Evolutionary conservation across 495 filamentous ascomycete species (phyloP).

Genomic region (Hyphodiscus hymeniophilus): DNA sequence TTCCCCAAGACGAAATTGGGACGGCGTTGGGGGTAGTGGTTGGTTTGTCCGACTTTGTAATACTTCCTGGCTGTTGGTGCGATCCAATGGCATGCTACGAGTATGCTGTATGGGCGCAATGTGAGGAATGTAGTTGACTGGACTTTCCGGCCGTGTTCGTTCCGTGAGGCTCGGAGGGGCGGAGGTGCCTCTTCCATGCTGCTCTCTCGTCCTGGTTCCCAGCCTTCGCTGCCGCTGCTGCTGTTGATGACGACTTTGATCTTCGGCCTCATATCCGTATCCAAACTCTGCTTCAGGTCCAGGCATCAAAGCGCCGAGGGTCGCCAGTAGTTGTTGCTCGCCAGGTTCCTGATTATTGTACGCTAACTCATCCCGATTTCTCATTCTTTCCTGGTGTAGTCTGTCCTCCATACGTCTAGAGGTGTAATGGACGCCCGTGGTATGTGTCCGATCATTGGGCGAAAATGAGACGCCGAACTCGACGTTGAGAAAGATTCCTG

Average conservation of each 20-base stretch:
- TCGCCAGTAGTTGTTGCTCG: background rate
- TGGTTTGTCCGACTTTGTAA: constrained; percentile 4
- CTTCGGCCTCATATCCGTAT: background rate
- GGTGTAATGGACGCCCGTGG: constrained; percentile 3
- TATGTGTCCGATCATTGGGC: constrained; percentile 3
- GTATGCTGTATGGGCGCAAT: too few relatives aligned
- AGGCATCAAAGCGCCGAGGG: background rate
- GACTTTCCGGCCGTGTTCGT: constrained; percentile 5
- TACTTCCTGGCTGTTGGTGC: constrained; percentile 8
- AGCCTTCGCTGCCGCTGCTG: constrained; percentile 1
- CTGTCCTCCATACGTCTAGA: constrained; percentile 8
- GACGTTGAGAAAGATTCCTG: constrained; percentile 9
- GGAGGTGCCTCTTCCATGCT: constrained; percentile 7
- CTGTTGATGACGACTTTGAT: background rate
- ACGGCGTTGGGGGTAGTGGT: constrained; percentile 20
- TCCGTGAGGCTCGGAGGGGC: constrained; percentile 6
- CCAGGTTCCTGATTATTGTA: background rate
- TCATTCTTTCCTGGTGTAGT: constrained; percentile 1
- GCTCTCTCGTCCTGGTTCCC: constrained; percentile 1
- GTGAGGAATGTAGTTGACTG: background rate
- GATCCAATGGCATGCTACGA: too few relatives aligned
- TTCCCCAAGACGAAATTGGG: constrained; percentile 22
- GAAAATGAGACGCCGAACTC: constrained; percentile 11
- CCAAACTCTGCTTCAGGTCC: background rate
- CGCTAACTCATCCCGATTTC: background rate